Evolutionary conservation across 1,284 basidiomycete species (phyloP).

Genomic region (Ustilago vetiveriae): DNA sequence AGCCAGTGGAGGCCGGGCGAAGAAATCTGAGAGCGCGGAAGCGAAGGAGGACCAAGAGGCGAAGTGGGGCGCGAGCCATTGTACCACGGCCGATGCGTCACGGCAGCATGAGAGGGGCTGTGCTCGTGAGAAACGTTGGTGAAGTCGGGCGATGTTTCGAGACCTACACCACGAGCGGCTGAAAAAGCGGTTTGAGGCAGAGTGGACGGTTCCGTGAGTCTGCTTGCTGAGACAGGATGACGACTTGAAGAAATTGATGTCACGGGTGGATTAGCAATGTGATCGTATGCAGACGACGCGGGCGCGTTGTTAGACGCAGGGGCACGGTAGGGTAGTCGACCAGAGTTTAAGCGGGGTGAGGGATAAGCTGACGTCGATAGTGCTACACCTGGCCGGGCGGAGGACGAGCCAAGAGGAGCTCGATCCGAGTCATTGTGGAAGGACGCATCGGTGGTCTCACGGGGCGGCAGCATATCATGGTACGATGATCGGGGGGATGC

Average conservation of each 20-base stretch:
- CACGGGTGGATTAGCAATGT: constrained; percentile 6
- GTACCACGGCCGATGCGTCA: constrained; percentile 26
- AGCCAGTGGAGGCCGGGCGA: constrained; percentile 24
- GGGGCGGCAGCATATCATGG: constrained; percentile 16
- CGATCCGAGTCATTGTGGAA: constrained; percentile 5
- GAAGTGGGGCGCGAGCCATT: constrained; percentile 29
- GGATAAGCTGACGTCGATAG: constrained; percentile 5
- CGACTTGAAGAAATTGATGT: constrained; percentile 11
- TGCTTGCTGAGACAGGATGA: constrained; percentile 33
- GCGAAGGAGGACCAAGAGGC: constrained; percentile 16
- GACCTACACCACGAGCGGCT: constrained; percentile 3
- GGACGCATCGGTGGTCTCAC: not conserved
- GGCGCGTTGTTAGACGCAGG: constrained; percentile 4
- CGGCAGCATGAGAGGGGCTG: constrained; percentile 21
- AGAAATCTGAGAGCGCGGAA: constrained; percentile 21
- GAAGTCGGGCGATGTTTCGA: constrained; percentile 16
- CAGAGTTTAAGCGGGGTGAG: constrained; percentile 13
- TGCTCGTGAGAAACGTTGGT: constrained; percentile 14
- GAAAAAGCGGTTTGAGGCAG: not conserved
- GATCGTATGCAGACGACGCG: constrained; percentile 8
- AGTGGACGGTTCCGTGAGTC: constrained; percentile 10
- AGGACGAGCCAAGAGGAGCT: not conserved
- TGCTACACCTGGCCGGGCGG: constrained; percentile 2
- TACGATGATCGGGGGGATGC: constrained; percentile 19
- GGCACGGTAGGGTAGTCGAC: constrained; percentile 7